phyloP scores from a whole-genome alignment of 257 asterid genomes.

The Solanum tarijense region DNA sequence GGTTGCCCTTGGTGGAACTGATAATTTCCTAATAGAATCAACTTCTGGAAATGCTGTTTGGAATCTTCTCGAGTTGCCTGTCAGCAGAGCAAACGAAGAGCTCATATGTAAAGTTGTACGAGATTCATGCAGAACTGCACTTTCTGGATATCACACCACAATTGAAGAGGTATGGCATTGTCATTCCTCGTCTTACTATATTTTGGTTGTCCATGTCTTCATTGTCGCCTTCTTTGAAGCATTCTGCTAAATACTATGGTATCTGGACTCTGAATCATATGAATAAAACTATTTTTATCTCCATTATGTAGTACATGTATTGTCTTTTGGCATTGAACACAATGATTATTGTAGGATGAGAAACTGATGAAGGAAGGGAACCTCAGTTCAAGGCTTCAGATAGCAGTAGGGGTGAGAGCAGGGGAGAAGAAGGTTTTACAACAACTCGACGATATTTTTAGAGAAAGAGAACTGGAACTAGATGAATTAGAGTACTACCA shows the following conservation, averaged over 20 bases:
- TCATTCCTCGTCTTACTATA: not conserved
- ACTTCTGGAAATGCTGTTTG: slow-evolving; percentile 62
- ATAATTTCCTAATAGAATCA: slow-evolving; percentile 81
- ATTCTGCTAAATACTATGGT: not conserved
- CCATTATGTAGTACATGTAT: not conserved
- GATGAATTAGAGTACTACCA: slow-evolving; percentile 77
- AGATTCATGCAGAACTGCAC: slow-evolving; percentile 61
- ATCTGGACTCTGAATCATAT: not conserved
- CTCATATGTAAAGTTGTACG: slow-evolving; percentile 69
- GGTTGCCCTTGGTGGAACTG: slow-evolving; percentile 73
- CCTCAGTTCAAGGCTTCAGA: slow-evolving; percentile 51
- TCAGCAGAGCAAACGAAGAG: slow-evolving; percentile 83
- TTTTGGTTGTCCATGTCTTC: not conserved
- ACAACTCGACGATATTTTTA: slow-evolving; percentile 56
- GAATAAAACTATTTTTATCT: not conserved
- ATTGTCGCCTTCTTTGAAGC: not conserved
- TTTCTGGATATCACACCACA: slow-evolving; percentile 74
- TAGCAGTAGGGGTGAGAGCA: slow-evolving; percentile 61
- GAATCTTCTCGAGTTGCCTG: slow-evolving; percentile 71
- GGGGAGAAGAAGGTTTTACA: slow-evolving; percentile 93
- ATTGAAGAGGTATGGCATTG: slow-evolving; percentile 57
- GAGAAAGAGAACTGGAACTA: slow-evolving; percentile 62
- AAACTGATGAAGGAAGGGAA: slow-evolving; percentile 57
- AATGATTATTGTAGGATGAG: slow-evolving; percentile 50
- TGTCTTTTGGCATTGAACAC: not conserved